phyloP scores from a whole-genome alignment of 2,329 filamentous ascomycete genomes.

The Hymenoscyphus fructigenus region DNA sequence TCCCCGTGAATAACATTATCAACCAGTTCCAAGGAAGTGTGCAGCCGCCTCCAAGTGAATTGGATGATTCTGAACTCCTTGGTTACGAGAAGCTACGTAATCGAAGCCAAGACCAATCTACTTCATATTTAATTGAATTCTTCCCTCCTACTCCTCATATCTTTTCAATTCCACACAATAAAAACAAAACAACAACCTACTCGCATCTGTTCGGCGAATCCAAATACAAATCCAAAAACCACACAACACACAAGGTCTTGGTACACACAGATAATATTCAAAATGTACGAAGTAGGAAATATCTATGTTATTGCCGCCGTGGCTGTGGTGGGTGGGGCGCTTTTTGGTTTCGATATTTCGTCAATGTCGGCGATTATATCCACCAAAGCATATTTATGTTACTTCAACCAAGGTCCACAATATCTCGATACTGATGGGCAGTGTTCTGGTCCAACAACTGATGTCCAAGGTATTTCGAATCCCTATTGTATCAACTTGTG shows the following conservation, averaged over 20 bases:
- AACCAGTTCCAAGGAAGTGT: background rate
- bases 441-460: conserved; percentile 52
- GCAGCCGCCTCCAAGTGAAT: background rate
- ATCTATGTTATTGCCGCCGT: conserved; percentile 36
- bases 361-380: conserved; percentile 59
- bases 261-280: conserved; percentile 4
- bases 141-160: background rate
- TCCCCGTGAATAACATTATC: background rate
- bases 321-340: conserved; percentile 35
- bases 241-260: background rate
- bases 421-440: conserved; percentile 38
- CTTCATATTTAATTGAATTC: background rate
- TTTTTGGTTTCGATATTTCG: conserved; percentile 51
- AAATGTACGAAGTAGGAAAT: conserved; percentile 31
- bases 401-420: conserved; percentile 44
- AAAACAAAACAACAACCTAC: background rate
- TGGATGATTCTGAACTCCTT: background rate
- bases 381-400: conserved; percentile 50
- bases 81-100: background rate
- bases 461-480: conserved; percentile 38
- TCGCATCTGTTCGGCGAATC: background rate
- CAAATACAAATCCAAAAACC: background rate
- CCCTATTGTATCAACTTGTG: no score
- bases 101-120: background rate
- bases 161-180: background rate